Evolutionary conservation across 2,329 filamentous ascomycete species (phyloP), one percentile per base, ranked within the genome.

Genomic region (Sporothrix schenckii): DNA sequence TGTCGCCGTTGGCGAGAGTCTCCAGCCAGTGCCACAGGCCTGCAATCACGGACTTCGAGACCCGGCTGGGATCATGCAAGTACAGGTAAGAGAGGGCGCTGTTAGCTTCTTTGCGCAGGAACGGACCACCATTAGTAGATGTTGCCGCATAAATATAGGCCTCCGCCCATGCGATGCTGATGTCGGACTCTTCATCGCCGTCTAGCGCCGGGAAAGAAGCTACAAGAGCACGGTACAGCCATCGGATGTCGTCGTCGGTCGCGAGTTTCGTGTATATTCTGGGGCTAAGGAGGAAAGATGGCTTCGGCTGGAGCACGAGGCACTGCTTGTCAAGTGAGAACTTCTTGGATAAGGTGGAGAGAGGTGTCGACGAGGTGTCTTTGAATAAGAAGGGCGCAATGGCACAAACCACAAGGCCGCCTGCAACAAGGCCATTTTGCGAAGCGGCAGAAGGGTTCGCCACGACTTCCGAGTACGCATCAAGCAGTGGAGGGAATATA

Each of bases 281-380:
- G 47, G 91, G 86, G 76, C 92, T 97, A 6, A 98, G 84, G 24
- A 98, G 82, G 78, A 97, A 95, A 0, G 94, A 97, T 16, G 92
- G 89, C 78, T 97, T 97, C 0, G 92, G 89, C n/a, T 90, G 88
- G 50, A 89, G 79, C 1, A 85, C 84, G 72, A 97, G 83, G 13
- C 88, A 88, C 75, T 92, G 89, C 66, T 88, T 86, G 30, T 86
- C 79, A 34, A 93, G 81, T 41, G 87, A 83, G 30, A 87, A 84
- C 75, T 89, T 89, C 76, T 91, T 90, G 27, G 87, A 79, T 49
- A 89, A 76, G 2, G 81, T 74, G 13, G 75, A 77, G 3, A 81
- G 71, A 34, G 79, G 79, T 19, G 86, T 80, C 74, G 85, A 84
- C 67, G 89, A 87, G 16, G 88, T 82, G 50, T 85, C 83, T 30